phyloP scores from a whole-genome alignment of 345 rosid genomes.

The Combretum micranthum region DNA sequence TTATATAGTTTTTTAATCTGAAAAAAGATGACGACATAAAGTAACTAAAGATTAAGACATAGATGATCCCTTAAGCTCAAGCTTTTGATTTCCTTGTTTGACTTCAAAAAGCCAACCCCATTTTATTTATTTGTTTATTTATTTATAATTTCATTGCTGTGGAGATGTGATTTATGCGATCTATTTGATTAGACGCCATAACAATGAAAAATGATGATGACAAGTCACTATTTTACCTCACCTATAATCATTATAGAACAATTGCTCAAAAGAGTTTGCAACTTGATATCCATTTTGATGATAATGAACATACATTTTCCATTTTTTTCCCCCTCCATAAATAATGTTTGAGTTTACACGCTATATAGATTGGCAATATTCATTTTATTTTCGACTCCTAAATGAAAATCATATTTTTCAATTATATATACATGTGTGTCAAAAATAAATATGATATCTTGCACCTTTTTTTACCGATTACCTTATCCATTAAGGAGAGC shows the following conservation, averaged over 20 bases:
- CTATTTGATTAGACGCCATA: not conserved
- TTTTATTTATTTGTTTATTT: not conserved
- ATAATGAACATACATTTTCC: no score
- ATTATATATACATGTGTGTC: no score
- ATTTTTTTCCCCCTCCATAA: no score
- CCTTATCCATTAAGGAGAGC: no score
- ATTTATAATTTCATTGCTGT: not conserved
- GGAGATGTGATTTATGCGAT: not conserved
- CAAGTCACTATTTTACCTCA: not conserved
- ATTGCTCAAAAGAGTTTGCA: no score
- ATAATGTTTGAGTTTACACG: no score
- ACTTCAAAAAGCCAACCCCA: not conserved
- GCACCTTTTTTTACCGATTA: no score
- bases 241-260: constrained; percentile 1
- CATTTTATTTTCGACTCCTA: no score
- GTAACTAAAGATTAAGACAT: not conserved
- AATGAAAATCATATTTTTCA: no score
- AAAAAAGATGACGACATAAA: not conserved
- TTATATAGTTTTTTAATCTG: not conserved
- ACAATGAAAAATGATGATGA: constrained; percentile 11
- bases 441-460: no score
- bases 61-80: no score
- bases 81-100: constrained; percentile 5
- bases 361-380: no score
- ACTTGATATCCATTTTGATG: not conserved